Percentiles rank a stretch among this genome's conserved stretches.
These are phyloP conservation scores for Cladophialophora psammophila DNA, from an alignment of 2,329 filamentous ascomycete genomes.

Conservation along the genomic window DNA sequence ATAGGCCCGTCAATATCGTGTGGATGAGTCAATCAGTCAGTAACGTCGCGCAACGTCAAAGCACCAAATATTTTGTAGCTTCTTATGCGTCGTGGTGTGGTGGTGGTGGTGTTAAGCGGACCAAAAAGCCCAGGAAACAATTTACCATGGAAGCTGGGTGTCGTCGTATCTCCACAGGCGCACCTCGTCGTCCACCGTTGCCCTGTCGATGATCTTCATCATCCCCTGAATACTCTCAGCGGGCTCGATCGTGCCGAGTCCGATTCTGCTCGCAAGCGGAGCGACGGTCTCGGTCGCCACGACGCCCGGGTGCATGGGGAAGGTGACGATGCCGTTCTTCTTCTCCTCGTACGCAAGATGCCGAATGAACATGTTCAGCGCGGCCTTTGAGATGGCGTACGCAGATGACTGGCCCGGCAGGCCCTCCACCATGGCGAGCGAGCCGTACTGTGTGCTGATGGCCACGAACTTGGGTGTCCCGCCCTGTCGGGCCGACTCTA, in stretches of 20 bases:
- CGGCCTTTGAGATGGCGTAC: conserved; percentile 55
- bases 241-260: conserved; percentile 49
- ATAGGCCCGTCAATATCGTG: too few species aligned
- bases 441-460: conserved; percentile 32
- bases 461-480: conserved; percentile 29
- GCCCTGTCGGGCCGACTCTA: conserved; percentile 22
- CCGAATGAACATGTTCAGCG: conserved; percentile 54
- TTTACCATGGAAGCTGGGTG: conserved; percentile 38
- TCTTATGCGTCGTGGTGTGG: too few species aligned
- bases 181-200: conserved; percentile 44
- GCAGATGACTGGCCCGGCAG: conserved; percentile 35
- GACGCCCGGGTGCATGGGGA: conserved; percentile 55
- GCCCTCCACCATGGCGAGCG: conserved; percentile 27
- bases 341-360: conserved; percentile 51
- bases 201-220: conserved; percentile 45
- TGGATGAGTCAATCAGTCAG: too few species aligned
- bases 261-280: conserved; percentile 42
- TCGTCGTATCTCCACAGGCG: conserved; percentile 39
- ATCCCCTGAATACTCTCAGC: conserved; percentile 50
- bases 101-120: background rate
- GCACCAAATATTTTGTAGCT: too few species aligned
- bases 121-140: background rate
- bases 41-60: too few species aligned
- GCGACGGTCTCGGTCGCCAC: conserved; percentile 49
- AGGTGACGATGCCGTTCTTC: conserved; percentile 46